Evolutionary conservation across 2,329 filamentous ascomycete genomes (phyloP).

Genomic region (Aureobasidium mangrovei): DNA sequence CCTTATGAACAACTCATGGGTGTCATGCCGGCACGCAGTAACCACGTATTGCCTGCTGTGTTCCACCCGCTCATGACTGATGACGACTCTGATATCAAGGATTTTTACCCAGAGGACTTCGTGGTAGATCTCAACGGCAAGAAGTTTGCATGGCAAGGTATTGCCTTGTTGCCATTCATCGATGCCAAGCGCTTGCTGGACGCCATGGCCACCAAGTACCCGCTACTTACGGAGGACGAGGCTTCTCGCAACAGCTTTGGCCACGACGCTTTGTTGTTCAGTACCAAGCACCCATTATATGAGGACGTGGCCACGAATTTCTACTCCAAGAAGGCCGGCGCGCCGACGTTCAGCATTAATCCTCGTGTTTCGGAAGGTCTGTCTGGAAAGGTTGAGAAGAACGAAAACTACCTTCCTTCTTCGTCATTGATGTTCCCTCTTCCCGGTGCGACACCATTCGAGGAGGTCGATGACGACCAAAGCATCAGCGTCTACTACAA

Average conservation of each 20-base stretch:
- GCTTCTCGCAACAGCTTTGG: constrained; percentile 68
- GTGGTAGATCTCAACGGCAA: constrained; percentile 91
- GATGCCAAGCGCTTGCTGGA: constrained; percentile 77
- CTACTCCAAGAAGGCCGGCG: constrained; percentile 79
- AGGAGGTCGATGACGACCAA: constrained; percentile 69
- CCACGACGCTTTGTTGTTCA: constrained; percentile 73
- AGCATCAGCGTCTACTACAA: constrained; percentile 84
- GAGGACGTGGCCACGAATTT: constrained; percentile 76
- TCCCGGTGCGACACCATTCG: constrained; percentile 56
- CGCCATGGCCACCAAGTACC: constrained; percentile 77
- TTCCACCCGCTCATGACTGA: constrained; percentile 90
- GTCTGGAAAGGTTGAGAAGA: constrained; percentile 70
- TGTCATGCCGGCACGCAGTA: constrained; percentile 85
- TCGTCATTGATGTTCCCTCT: constrained; percentile 72
- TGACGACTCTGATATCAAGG: constrained; percentile 81
- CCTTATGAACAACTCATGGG: constrained; percentile 99
- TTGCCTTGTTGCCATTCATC: constrained; percentile 89
- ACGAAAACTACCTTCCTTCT: constrained; percentile 76
- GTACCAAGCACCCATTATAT: constrained; percentile 76
- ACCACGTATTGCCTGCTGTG: constrained; percentile 76
- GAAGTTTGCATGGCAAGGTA: constrained; percentile 97
- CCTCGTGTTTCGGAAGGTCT: constrained; percentile 67
- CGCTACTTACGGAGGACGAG: constrained; percentile 68
- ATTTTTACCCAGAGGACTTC: constrained; percentile 96
- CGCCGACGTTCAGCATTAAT: constrained; percentile 61